Evolutionary conservation across 2,329 filamentous ascomycete species (phyloP), one percentile per base, ranked within the genome.

Genomic region (Aspergillus chevalieri): DNA sequence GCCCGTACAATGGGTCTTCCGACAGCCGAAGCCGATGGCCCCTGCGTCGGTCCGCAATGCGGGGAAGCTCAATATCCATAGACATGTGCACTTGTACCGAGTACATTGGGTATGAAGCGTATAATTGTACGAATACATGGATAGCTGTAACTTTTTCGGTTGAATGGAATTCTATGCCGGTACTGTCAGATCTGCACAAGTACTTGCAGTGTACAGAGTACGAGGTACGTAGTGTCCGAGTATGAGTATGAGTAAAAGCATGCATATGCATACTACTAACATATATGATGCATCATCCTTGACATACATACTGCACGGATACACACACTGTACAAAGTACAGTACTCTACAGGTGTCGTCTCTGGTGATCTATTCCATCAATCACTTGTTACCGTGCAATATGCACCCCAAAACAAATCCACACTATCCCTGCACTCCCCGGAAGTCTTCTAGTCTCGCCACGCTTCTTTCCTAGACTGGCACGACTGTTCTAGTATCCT

Each of bases 381-480:
- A 5, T 14, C 39, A 38, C 26, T 24, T 7, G n/a, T 9, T 2
- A 17, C 42, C 39, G 48, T 44, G 38, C 41, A 59, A 54, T 45
- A 56, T 61, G 57, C 65, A 72, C 47, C 63, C 63, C 64, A 8
- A 79, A 82, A 66, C 73, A 80, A 56, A 72, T 74, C 79, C 56
- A 53, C 64, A 3, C 60, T 65, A 52, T 91, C 87, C 47, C 78
- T 93, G 44, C 66, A 71, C n/a, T 73, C 86, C 55, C 87, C 87
- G 0, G 80, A 86, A 53, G 64, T 72, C 5, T 94, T 94, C 72
- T 95, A 89, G 89, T 73, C 73, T 19, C 75, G 78, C 48, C 87
- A 93, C 63, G 89, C 89, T 4, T 75, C 82, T 42, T 80, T 86
- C 19, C 75, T 97, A 3, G 73, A 86, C 67, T 96, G 91, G 91